These are phyloP conservation scores for Torulaspora indica DNA, from an alignment of 805 yeast genomes.

Conservation along the genomic window DNA sequence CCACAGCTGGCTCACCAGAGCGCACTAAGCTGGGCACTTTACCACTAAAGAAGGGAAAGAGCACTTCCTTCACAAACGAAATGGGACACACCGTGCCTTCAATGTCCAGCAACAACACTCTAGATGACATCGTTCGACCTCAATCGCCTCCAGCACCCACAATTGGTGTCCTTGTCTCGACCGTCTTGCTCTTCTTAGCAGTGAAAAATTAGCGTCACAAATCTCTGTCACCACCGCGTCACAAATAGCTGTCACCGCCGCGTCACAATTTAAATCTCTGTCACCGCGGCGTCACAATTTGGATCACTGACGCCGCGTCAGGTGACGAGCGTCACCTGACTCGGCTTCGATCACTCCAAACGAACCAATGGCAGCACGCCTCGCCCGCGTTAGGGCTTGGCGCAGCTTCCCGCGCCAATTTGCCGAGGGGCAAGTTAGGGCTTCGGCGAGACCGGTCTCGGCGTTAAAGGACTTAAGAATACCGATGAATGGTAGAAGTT, in stretches of 20 bases:
- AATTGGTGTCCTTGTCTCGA: too few species aligned
- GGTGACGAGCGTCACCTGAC: too few species aligned
- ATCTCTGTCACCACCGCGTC: not conserved
- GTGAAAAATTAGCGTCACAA: constrained; percentile 1
- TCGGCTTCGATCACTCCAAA: too few species aligned
- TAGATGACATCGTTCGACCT: constrained; percentile 5
- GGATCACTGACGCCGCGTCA: not conserved
- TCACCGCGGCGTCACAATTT: constrained; percentile 4
- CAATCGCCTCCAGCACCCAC: not conserved
- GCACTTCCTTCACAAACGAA: constrained; percentile 71
- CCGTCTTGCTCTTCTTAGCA: not conserved
- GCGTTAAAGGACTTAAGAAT: constrained; percentile 5
- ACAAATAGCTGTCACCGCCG: too few species aligned
- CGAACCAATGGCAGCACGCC: not conserved
- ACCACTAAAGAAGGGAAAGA: constrained; percentile 69
- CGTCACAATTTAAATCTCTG: too few species aligned
- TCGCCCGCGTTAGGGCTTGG: constrained; percentile 3
- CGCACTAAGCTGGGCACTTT: constrained; percentile 43
- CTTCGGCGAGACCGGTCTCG: not conserved
- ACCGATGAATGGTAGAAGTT: not conserved
- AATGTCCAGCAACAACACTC: constrained; percentile 49
- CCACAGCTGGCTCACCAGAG: constrained; percentile 19
- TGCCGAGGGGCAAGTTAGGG: constrained; percentile 7
- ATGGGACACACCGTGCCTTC: constrained; percentile 95
- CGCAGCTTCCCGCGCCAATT: not conserved